A percentile compares a stretch with the other conserved stretches of the same genome.
Evolutionary conservation across 371 early-diverging fungal species (phyloP).

Genomic region (Nosema muscidifuracis): DNA sequence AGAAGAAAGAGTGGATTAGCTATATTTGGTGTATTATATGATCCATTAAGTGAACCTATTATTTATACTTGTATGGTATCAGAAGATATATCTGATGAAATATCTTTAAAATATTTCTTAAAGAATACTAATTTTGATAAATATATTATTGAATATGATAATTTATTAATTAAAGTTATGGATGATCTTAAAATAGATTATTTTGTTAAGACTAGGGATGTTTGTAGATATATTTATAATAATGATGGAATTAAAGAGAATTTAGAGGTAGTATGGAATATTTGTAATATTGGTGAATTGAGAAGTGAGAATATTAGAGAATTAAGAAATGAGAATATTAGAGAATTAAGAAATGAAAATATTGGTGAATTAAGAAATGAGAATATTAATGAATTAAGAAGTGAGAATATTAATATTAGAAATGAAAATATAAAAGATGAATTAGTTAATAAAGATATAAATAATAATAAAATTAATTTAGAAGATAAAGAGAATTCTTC

Average conservation of each 20-base stretch:
- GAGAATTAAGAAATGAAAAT: not conserved
- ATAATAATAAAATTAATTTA: not conserved
- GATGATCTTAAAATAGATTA: constrained; percentile 24
- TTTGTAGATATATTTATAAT: constrained; percentile 49
- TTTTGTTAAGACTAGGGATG: constrained; percentile 54
- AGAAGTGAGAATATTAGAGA: not conserved
- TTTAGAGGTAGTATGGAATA: constrained; percentile 49
- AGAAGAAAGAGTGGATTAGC: constrained; percentile 23
- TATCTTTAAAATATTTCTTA: constrained; percentile 10
- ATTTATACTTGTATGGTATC: constrained; percentile 35
- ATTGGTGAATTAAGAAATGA: not conserved
- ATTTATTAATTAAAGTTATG: constrained; percentile 20
- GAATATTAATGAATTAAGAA: not conserved
- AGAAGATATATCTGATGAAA: constrained; percentile 6
- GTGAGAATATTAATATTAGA: not conserved
- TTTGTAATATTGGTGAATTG: no score
- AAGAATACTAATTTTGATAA: not conserved
- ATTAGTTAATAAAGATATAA: not conserved
- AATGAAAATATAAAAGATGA: not conserved
- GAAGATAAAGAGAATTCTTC: no score
- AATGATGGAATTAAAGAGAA: constrained; percentile 21
- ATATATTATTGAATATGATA: constrained; percentile 48
- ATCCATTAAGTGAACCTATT: constrained; percentile 38
- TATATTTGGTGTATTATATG: constrained; percentile 39
- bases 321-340: not conserved